Evolutionary conservation across 2,329 filamentous ascomycete genomes (phyloP).

Genomic region (Trichothecium sympodiale): DNA sequence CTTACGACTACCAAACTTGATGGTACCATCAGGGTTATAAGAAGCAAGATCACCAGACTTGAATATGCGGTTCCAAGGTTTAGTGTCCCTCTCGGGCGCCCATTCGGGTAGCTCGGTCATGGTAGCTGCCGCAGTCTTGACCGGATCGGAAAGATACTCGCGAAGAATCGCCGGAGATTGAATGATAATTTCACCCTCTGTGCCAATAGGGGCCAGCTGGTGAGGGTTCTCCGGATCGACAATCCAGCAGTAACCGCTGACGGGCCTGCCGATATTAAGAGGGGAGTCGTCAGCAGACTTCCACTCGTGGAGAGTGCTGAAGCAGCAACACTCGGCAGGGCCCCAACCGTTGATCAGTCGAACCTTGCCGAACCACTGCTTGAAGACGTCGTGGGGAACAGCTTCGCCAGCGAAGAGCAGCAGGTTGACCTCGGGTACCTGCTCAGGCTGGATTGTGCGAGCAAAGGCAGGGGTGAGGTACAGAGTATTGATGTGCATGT

Average conservation of each 20-base stretch:
- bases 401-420: conserved; percentile 6
- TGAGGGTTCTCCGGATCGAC: conserved; percentile 7
- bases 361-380: conserved; percentile 4
- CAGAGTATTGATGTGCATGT: neutral
- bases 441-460: neutral
- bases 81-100: conserved; percentile 5
- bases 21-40: conserved; percentile 17
- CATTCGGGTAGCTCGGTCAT: conserved; percentile 15
- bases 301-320: conserved; percentile 5
- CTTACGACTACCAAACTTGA: conserved; percentile 35
- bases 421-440: neutral
- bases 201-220: conserved; percentile 6
- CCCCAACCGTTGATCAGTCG: conserved; percentile 6
- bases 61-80: conserved; percentile 3
- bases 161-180: conserved; percentile 8
- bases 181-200: conserved; percentile 10
- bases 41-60: conserved; percentile 5
- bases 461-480: conserved; percentile 2
- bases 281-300: neutral
- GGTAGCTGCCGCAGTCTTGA: conserved; percentile 11
- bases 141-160: conserved; percentile 5
- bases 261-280: conserved; percentile 3
- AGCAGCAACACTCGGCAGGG: conserved; percentile 6
- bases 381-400: conserved; percentile 3
- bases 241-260: conserved; percentile 7